Evolutionary conservation across 2,329 filamentous ascomycete genomes (phyloP).

Genomic region (Bipolaris victoriae): DNA sequence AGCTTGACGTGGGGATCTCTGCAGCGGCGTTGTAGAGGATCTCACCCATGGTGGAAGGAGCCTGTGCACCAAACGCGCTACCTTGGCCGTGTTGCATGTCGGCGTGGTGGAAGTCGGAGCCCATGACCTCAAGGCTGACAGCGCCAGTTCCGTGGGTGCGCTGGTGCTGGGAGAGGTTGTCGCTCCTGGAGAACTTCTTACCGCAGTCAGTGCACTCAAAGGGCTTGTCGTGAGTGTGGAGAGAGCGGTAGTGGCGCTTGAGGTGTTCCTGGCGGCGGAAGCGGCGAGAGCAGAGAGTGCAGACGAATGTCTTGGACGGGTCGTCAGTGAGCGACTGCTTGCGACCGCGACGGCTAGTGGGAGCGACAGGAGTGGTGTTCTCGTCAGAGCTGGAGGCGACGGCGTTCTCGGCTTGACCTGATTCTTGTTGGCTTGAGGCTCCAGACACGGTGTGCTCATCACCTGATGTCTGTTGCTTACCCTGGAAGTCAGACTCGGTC

Average conservation of each 20-base stretch:
- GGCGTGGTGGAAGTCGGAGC: constrained; percentile 60
- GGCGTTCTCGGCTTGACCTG: constrained; percentile 53
- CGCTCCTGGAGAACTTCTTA: constrained; percentile 98
- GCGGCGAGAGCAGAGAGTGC: constrained; percentile 92
- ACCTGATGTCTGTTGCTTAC: constrained; percentile 43
- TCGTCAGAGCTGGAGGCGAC: constrained; percentile 55
- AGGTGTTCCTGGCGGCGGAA: constrained; percentile 98
- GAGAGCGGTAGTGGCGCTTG: constrained; percentile 97
- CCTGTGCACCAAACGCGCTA: constrained; percentile 43
- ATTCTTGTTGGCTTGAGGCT: constrained; percentile 46
- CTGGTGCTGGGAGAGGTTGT: constrained; percentile 96
- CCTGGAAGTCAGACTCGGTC: constrained; percentile 45
- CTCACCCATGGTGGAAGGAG: constrained; percentile 47
- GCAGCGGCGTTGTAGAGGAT: constrained; percentile 50
- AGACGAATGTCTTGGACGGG: constrained; percentile 97
- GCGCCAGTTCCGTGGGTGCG: constrained; percentile 90
- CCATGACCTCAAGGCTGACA: constrained; percentile 86
- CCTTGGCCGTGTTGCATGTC: constrained; percentile 53
- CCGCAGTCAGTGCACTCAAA: constrained; percentile 97
- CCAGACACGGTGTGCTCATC: constrained; percentile 44
- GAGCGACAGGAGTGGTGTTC: constrained; percentile 37
- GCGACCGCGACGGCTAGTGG: constrained; percentile 86
- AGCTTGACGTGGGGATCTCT: constrained; percentile 45
- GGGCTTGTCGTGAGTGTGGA: constrained; percentile 98
- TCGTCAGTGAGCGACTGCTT: constrained; percentile 99